Percentiles rank a stretch among this genome's conserved stretches.
These are phyloP conservation scores for Stevia rebaudiana DNA, from an alignment of 140 eudicot genomes.

Conservation along the genomic window DNA sequence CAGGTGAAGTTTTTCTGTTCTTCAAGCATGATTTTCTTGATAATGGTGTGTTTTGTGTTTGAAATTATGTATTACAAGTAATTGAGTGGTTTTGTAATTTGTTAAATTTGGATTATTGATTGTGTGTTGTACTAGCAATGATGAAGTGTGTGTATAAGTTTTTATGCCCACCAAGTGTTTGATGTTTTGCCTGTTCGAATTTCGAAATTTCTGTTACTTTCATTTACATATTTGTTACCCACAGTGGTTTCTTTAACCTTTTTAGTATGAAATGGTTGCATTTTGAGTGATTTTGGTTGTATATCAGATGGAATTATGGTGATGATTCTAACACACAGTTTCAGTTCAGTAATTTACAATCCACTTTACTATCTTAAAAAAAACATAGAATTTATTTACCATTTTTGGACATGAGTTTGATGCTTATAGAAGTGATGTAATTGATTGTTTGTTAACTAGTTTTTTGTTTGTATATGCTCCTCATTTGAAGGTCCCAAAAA, in stretches of 20 bases:
- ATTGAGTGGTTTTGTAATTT: constrained; percentile 2
- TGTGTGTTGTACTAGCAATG: neutral
- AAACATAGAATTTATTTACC: neutral
- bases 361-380: neutral
- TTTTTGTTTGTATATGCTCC: neutral
- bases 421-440: neutral
- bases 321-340: neutral
- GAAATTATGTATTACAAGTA: neutral
- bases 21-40: too few relatives aligned
- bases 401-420: constrained; percentile 7
- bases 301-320: neutral
- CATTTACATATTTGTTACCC: neutral
- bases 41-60: neutral
- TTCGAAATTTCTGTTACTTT: constrained; percentile 10
- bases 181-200: constrained; percentile 23
- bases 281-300: constrained; percentile 4
- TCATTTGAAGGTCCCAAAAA: neutral
- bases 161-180: constrained; percentile 25
- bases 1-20: constrained; percentile 23
- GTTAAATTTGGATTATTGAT: neutral
- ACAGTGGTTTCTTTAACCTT: constrained; percentile 3
- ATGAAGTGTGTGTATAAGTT: neutral
- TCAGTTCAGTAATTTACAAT: neutral
- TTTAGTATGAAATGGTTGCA: constrained; percentile 10
- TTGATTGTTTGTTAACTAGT: neutral